phyloP scores from a whole-genome alignment of 768 basidiomycete species.

The Nidula microcarpa region DNA sequence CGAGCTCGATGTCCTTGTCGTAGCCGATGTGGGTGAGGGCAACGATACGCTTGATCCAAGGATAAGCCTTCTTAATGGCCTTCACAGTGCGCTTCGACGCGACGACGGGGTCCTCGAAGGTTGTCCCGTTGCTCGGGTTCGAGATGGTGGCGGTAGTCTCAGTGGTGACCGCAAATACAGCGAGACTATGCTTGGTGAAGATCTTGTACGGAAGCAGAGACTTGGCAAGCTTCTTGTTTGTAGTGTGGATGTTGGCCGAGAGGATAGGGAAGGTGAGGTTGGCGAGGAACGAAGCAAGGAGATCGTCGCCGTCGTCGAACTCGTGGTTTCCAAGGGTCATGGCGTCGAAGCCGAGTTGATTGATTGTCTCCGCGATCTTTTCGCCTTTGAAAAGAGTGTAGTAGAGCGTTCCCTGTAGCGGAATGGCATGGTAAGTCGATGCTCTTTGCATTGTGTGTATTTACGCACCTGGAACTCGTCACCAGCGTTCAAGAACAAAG shows the following conservation, averaged over 20 bases:
- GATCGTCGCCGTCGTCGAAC: conserved; percentile 39
- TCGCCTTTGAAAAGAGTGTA: conserved; percentile 41
- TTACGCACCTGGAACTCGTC: conserved; percentile 40
- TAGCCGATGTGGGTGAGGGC: conserved; percentile 47
- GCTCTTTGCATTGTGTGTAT: background rate
- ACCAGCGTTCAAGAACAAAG: conserved; percentile 39
- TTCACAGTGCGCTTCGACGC: conserved; percentile 33
- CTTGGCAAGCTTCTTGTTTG: conserved; percentile 24
- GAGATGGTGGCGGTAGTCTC: conserved; percentile 33
- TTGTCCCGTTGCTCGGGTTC: conserved; percentile 31
- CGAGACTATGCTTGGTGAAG: conserved; percentile 34
- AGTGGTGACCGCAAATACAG: conserved; percentile 39
- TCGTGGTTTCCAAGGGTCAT: conserved; percentile 46
- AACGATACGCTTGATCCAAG: conserved; percentile 32
- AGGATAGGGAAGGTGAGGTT: conserved; percentile 42
- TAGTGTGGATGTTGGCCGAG: conserved; percentile 39
- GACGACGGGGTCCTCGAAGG: conserved; percentile 33
- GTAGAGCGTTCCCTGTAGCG: conserved; percentile 34
- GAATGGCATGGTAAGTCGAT: background rate
- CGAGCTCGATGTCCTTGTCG: conserved; percentile 36
- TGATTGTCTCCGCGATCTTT: conserved; percentile 35
- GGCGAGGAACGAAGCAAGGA: conserved; percentile 29
- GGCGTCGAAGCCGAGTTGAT: conserved; percentile 39
- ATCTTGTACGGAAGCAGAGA: conserved; percentile 35
- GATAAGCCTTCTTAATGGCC: conserved; percentile 25